Base-by-base conservation (phyloP, 2,329 filamentous ascomycete species). In the Aureobasidium sp. region DNA sequence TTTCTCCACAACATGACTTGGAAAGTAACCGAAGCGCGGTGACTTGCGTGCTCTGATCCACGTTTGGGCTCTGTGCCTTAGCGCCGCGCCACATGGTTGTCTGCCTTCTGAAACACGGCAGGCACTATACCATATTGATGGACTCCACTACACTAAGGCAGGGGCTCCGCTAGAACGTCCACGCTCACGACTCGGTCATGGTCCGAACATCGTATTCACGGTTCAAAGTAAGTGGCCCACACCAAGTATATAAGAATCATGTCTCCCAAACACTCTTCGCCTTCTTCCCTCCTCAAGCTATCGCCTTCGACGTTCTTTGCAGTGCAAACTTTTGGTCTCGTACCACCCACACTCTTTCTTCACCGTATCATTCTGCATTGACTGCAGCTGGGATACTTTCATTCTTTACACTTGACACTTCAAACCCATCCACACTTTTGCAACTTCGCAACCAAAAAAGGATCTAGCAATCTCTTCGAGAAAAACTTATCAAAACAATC, bases 301-400 rank as follows among this genome's bases (percentile, higher is more conserved):
- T 59, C 55, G 45, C 47, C 44, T 60, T 51, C 57, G 37, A 50
- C 57, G 29, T 51, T 60, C 47, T 51, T 60, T 60, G 57, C 57
- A 60, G 57, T 51, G 57, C 57, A 60, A 60, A n/a, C n/a, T 25
- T 50, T 29, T 30, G 57, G 57, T 60, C 57, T 60, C 47, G 57
- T 60, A 60, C 57, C 57, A 60, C 37, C 47, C 47, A 50, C 57
- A 60, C 47, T 60, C 57, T 49, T 49, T 60, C 47, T 50, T 41
- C 57, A 50, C 29, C 57, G 57, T 60, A 60, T 60, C 57, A 60
- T 60, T 27, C 57, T 60, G 45, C n/a, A 60, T 60, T 60, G 57
- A 60, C n/a, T 60, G 30, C 45, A 60, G 57, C 57, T 60, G 57
- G 57, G 60, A 62, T 62, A 62, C 51, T 42, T 58, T 21, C 60